Percentiles rank a stretch among this genome's conserved stretches.
Evolutionary conservation across 2,329 filamentous ascomycete species (phyloP).

Genomic region (Dothideomycetes sp.): DNA sequence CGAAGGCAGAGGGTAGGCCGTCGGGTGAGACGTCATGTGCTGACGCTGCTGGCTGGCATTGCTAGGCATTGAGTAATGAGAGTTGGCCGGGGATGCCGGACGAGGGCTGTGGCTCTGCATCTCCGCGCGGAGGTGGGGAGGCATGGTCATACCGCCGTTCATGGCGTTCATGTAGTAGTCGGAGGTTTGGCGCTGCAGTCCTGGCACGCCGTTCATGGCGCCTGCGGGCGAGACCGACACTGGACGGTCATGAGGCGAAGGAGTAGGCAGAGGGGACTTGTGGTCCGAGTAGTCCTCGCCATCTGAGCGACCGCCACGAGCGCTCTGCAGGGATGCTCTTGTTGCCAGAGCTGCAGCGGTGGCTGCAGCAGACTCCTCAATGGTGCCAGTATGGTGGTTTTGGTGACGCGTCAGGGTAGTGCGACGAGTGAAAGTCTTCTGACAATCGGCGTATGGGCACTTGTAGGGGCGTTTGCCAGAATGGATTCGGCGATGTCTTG

Average conservation of each 20-base stretch:
- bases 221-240: conserved; percentile 70
- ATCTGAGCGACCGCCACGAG: conserved; percentile 52
- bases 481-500: conserved; percentile 87
- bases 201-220: conserved; percentile 59
- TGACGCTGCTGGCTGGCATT: conserved; percentile 36
- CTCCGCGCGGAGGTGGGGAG: conserved; percentile 69
- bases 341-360: conserved; percentile 74
- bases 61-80: conserved; percentile 50
- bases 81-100: conserved; percentile 50
- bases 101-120: conserved; percentile 60
- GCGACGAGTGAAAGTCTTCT: conserved; percentile 94
- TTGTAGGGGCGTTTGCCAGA: conserved; percentile 94
- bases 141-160: conserved; percentile 46
- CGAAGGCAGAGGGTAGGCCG: conserved; percentile 45
- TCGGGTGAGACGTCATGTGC: conserved; percentile 75
- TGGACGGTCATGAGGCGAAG: conserved; percentile 69
- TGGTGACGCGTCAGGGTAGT: conserved; percentile 93
- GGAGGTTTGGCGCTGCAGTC: conserved; percentile 55
- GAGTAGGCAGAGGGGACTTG: conserved; percentile 65
- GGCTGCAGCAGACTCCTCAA: conserved; percentile 83
- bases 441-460: conserved; percentile 92
- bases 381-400: conserved; percentile 88
- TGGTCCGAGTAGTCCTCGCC: conserved; percentile 56
- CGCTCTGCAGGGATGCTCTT: conserved; percentile 30
- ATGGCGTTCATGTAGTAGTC: conserved; percentile 75